These are phyloP conservation scores for Dryadomyces quercivorus DNA, from an alignment of 2,329 filamentous ascomycete species.

Conservation along the genomic window DNA sequence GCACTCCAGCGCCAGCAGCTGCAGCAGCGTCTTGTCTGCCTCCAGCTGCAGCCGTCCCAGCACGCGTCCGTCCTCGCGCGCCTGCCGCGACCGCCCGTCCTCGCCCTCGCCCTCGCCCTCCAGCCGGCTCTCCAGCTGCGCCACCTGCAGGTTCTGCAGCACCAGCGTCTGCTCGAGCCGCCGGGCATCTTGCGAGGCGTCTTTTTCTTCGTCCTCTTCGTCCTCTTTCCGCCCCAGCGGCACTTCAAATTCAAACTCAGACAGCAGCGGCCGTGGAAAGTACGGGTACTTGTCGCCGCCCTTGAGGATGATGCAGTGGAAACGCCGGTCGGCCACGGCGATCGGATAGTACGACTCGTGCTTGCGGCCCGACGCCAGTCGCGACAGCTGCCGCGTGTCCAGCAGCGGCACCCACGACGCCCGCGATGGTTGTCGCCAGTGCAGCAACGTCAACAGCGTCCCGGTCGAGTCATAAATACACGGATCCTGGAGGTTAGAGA, in stretches of 20 bases:
- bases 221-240: conserved; percentile 52
- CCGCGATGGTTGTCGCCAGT: conserved; percentile 79
- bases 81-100: not conserved
- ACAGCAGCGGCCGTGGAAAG: conserved; percentile 79
- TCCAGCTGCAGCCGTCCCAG: conserved; percentile 63
- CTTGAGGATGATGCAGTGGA: conserved; percentile 98
- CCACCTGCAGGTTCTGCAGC: conserved; percentile 56
- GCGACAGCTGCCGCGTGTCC: conserved; percentile 73
- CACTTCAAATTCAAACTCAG: conserved; percentile 85
- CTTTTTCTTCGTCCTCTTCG: conserved; percentile 19
- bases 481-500: conserved; percentile 50
- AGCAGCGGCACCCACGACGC: conserved; percentile 87
- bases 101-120: conserved; percentile 14
- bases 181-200: conserved; percentile 34
- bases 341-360: conserved; percentile 91
- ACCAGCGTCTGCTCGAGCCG: conserved; percentile 74
- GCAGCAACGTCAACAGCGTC: conserved; percentile 72
- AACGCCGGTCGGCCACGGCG: conserved; percentile 79
- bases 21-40: conserved; percentile 79
- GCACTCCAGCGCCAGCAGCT: conserved; percentile 82
- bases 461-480: conserved; percentile 94
- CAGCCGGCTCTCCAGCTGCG: conserved; percentile 65
- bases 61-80: conserved; percentile 45
- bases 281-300: conserved; percentile 87
- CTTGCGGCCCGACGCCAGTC: conserved; percentile 74